These are phyloP conservation scores for Priceomyces medius DNA, from an alignment of 805 yeast genomes.

Conservation along the genomic window DNA sequence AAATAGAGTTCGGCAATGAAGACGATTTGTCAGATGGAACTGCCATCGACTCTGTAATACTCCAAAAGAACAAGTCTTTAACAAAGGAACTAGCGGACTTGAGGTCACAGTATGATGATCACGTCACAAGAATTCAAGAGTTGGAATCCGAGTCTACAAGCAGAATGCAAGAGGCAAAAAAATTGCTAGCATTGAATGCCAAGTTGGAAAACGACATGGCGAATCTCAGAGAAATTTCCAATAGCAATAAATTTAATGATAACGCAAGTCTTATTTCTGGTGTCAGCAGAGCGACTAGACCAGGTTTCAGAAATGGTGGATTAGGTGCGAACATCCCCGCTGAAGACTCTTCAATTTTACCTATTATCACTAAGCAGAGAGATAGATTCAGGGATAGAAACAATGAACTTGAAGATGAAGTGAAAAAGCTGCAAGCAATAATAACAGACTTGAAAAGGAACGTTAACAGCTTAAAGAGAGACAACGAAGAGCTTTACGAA, in stretches of 20 bases:
- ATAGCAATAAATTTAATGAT: constrained; percentile 51
- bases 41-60: constrained; percentile 58
- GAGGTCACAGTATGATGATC: constrained; percentile 57
- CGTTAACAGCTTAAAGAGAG: constrained; percentile 60
- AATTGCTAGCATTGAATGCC: constrained; percentile 47
- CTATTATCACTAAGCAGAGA: constrained; percentile 90
- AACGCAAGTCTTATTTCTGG: constrained; percentile 70
- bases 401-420: constrained; percentile 79
- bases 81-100: constrained; percentile 66
- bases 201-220: constrained; percentile 76
- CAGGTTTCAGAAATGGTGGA: constrained; percentile 29
- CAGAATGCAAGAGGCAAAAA: constrained; percentile 37
- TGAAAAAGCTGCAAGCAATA: constrained; percentile 54
- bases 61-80: constrained; percentile 69
- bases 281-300: constrained; percentile 24
- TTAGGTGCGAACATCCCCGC: constrained; percentile 20
- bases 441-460: constrained; percentile 65
- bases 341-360: constrained; percentile 53
- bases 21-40: constrained; percentile 31
- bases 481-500: constrained; percentile 78
- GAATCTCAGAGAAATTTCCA: constrained; percentile 46
- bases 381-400: constrained; percentile 87
- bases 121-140: constrained; percentile 37
- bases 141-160: constrained; percentile 38
- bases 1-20: constrained; percentile 67